Evolutionary conservation across 148 eudicot species (phyloP), one percentile per base, ranked within the genome.

Genomic region (Pharnaceum exiguum): DNA sequence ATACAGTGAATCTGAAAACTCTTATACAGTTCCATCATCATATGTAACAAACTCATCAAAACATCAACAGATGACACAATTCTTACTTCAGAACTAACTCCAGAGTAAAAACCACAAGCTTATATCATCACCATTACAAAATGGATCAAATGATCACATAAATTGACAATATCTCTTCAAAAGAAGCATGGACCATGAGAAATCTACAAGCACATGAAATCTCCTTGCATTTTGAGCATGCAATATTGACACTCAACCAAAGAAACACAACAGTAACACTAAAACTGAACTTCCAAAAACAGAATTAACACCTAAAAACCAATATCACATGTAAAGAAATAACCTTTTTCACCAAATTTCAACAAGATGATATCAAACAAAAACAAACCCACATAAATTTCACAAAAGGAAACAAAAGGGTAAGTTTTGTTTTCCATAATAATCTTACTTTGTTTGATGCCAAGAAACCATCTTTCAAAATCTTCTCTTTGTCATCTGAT

Each of bases 401-500:
- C n/a, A n/a, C n/a, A n/a, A n/a, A n/a, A n/a, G n/a, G 35, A 22
- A 43, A 10, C 5, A 48, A 55, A 37, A 23, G 43, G 10, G 21
- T 16, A 23, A 24, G 5, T 23, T 7, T 1, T 15, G 10, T 25
- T 17, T 2, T 19, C 16, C 47, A 17, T 18, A 46, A 55, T 23
- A 1, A 30, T 40, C 68, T 63, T 70, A 70, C 74, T 57, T 70
- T 57, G 51, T 58, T 64, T 10, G 26, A 55, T 13, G 22, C 60
- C 63, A 69, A 46, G 42, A 47, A 28, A 13, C 22, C 17, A 38
- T 43, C 44, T 12, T 62, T 68, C 78, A 64, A 68, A 68, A 16
- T 38, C 69, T 76, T 73, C 19, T 56, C 49, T 70, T 77, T 66
- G 51, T 79, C 51, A 17, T 7, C 22, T 46, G 21, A 39, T 51